Conservation (phyloP, 202 grass and related monocot species). For the Brachypodium distachyon region DNA sequence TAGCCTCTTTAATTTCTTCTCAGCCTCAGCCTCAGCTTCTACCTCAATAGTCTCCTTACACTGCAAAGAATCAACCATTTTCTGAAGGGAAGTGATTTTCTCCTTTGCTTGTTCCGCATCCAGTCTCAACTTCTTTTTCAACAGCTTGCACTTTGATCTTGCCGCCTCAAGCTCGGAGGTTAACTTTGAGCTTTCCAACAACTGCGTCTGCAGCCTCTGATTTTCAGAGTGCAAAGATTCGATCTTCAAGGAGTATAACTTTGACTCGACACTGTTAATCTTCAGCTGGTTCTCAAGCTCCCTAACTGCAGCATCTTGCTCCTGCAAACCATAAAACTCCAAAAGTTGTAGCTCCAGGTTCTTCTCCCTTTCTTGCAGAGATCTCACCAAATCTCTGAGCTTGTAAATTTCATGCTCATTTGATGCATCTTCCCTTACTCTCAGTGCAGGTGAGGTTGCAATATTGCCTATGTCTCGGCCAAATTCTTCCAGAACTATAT, state of each 20-base stretch:
- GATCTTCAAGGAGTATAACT: slow-evolving; percentile 54
- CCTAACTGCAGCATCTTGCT: slow-evolving; percentile 48
- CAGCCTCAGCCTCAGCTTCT: slow-evolving; percentile 22
- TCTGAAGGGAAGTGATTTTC: slow-evolving; percentile 59
- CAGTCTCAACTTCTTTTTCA: slow-evolving; percentile 58
- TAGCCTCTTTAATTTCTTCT: slow-evolving; percentile 52
- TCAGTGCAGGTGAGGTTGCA: slow-evolving; percentile 10
- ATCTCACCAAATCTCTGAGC: slow-evolving; percentile 54
- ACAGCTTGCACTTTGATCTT: slow-evolving; percentile 40
- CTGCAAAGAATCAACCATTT: slow-evolving; percentile 44
- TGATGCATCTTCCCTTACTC: slow-evolving; percentile 22
- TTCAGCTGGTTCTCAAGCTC: slow-evolving; percentile 70
- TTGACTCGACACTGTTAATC: slow-evolving; percentile 59
- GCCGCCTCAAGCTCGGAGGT: slow-evolving; percentile 43
- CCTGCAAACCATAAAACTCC: slow-evolving; percentile 48
- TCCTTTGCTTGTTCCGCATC: slow-evolving; percentile 70
- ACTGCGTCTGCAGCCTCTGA: slow-evolving; percentile 36
- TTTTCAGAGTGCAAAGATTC: slow-evolving; percentile 69
- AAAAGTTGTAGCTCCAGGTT: slow-evolving; percentile 55
- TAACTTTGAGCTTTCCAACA: slow-evolving; percentile 42
- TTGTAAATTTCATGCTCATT: slow-evolving; percentile 47
- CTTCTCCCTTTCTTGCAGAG: slow-evolving; percentile 55
- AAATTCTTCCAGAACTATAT: slow-evolving; percentile 59
- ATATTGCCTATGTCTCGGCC: slow-evolving; percentile 15
- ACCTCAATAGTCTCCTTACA: slow-evolving; percentile 15